Base-by-base conservation (phyloP, 2,329 filamentous ascomycete species). In the Parascedosporium putredinis region DNA sequence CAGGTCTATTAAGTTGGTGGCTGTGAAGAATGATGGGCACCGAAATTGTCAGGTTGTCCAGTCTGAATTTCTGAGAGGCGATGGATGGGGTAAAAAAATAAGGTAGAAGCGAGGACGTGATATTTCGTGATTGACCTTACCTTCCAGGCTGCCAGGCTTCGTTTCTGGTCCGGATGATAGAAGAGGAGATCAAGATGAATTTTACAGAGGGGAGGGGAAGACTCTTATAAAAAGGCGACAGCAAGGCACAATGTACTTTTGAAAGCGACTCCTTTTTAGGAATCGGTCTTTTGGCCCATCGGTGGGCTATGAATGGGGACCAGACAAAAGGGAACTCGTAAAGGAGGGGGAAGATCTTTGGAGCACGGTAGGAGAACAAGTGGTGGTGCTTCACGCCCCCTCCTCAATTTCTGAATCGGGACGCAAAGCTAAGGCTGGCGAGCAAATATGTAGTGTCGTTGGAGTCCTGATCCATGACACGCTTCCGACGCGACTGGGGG, bases 71-170 rank as follows among this genome's bases (percentile, higher is more conserved):
- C n/a, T n/a, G n/a, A n/a, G n/a, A n/a, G n/a, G n/a, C n/a, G n/a
- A n/a, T n/a, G n/a, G n/a, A n/a, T n/a, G n/a, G n/a, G n/a, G n/a
- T n/a, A n/a, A n/a, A n/a, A n/a, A n/a, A n/a, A n/a, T n/a, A n/a
- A n/a, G n/a, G n/a, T 24, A 16, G n/a, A 47, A 14, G 45, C 8
- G 46, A 48, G 9, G 31, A 25, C 22, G 33, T 16, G 23, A 7
- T 34, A 25, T 31, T 20, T 49, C 47, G 47, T 31, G 27, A 20
- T 43, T 25, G 27, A 43, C 36, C 47, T 49, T 49, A 49, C 47
- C 47, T 43, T 49, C 47, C 47, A 49, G 47, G 47, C 47, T 49
- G 34, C 47, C 47, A 49, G 47, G 34, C 47, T 49, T 43, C 36
- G 47, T 23, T 24, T 49, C 36, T 42, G 47, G 25, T 42, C 47